Conservation (phyloP, 2,329 filamentous ascomycete species). For the Talaromyces sp. region DNA sequence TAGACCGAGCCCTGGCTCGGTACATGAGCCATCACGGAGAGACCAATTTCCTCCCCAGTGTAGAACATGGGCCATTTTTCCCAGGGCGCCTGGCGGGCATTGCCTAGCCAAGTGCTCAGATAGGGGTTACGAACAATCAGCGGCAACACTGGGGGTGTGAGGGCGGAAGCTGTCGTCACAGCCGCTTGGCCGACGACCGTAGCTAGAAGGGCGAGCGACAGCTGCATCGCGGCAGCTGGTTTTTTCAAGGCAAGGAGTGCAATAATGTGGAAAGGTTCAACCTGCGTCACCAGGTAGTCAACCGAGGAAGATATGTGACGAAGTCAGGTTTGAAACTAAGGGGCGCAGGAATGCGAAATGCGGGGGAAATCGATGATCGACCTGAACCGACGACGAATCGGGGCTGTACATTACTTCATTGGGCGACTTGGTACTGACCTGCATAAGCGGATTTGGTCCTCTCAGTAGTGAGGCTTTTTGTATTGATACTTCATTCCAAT, state of each 20-base stretch:
- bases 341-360: conserved; percentile 15
- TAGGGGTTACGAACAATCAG: conserved; percentile 78
- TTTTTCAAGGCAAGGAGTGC: background rate
- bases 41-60: conserved; percentile 69
- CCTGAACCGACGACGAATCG: background rate
- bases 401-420: background rate
- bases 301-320: conserved; percentile 11
- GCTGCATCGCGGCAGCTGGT: conserved; percentile 33
- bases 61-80: conserved; percentile 85
- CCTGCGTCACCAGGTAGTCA: conserved; percentile 3
- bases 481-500: background rate
- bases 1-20: conserved; percentile 63
- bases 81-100: conserved; percentile 77
- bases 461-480: too few relatives aligned
- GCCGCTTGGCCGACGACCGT: conserved; percentile 44
- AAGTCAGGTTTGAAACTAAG: conserved; percentile 7
- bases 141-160: conserved; percentile 68
- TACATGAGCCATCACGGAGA: conserved; percentile 65
- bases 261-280: background rate
- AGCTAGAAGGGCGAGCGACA: conserved; percentile 34
- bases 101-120: conserved; percentile 71
- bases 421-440: too few relatives aligned
- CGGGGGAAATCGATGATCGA: conserved; percentile 19
- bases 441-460: too few relatives aligned
- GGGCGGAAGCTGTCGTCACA: conserved; percentile 52